Evolutionary conservation across 2,329 filamentous ascomycete genomes (phyloP).

Genomic region (Cadophora sp.): DNA sequence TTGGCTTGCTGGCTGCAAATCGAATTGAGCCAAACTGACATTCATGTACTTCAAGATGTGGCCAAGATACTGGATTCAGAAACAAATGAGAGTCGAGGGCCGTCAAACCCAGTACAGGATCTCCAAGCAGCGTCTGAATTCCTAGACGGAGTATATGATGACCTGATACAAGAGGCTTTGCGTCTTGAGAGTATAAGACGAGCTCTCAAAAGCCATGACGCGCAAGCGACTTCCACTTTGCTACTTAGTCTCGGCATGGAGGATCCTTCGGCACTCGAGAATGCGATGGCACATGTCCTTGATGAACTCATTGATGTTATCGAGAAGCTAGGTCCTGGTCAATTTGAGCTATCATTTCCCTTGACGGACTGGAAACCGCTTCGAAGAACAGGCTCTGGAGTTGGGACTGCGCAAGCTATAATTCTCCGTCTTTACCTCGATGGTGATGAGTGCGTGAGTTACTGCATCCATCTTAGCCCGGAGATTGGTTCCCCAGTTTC

Average conservation of each 20-base stretch:
- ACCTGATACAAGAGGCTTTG: conserved; percentile 22
- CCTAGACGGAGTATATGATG: conserved; percentile 24
- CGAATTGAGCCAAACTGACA: neutral
- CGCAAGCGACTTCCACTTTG: conserved; percentile 15
- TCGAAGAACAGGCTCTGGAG: conserved; percentile 18
- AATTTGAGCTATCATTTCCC: conserved; percentile 27
- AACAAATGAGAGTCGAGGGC: no score
- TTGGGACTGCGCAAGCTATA: conserved; percentile 21
- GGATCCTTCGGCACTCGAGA: conserved; percentile 19
- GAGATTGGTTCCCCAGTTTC: neutral
- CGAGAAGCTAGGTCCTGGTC: conserved; percentile 20
- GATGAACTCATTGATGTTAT: conserved; percentile 22
- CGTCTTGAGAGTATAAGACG: conserved; percentile 19
- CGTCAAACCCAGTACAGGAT: neutral
- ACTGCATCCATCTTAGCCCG: conserved; percentile 25
- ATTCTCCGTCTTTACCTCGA: conserved; percentile 12
- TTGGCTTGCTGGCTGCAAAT: neutral
- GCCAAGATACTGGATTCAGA: neutral
- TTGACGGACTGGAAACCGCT: conserved; percentile 21
- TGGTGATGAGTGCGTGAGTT: conserved; percentile 15
- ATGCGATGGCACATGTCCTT: conserved; percentile 22
- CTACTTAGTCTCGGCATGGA: conserved; percentile 21
- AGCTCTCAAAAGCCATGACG: conserved; percentile 19
- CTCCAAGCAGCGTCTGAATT: conserved; percentile 7
- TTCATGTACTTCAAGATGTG: neutral